Base-by-base conservation (phyloP, 805 yeast genomes). In the Yarrowia sp. region DNA sequence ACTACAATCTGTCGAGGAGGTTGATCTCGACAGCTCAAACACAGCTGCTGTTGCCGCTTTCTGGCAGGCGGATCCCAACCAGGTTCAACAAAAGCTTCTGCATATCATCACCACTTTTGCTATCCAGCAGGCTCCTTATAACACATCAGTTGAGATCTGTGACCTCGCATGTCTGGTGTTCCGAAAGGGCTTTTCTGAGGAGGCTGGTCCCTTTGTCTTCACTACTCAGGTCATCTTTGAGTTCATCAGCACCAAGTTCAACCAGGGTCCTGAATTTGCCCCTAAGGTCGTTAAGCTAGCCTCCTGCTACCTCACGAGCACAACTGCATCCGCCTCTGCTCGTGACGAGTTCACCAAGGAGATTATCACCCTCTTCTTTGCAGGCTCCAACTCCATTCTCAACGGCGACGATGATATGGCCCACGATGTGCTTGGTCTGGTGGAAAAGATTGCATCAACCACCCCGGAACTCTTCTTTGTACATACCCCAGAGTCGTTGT, bases 191-290 rank as follows among this genome's bases (percentile, higher is more conserved):
- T 77, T 91, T 15, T 77, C 85, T 3, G 97, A 91, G 73, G 76
- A 86, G 5, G 80, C 84, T 19, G 92, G 92, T 0, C 91, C 95
- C 0, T 90, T 89, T 76, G 87, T 84, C 10, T 83, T 89, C 69
- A 77, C 79, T 0, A 70, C 80, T 3, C 76, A 77, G 0, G 75
- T 79, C 0, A 80, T 86, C 8, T 68, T 86, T 38, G 76, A 78
- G 70, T 86, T 80, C 70, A 80, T 80, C 40, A 70, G 70, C 19
- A 73, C 73, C 71, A 85, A 80, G 70, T 75, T 56, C 63, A 70
- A 38, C 45, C 68, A 64, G 19, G 77, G 76, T 1, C 75, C 78
- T 1, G 69, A 56, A 0, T 70, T 74, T 7, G 69, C 71, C 40
- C 69, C 75, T 10, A 65, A 73, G 7, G 69, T 79, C 8, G 70